Percentiles rank a stretch among this genome's conserved stretches.
phyloP scores from a whole-genome alignment of 306 rosid species.

The Dicorynia guianensis region DNA sequence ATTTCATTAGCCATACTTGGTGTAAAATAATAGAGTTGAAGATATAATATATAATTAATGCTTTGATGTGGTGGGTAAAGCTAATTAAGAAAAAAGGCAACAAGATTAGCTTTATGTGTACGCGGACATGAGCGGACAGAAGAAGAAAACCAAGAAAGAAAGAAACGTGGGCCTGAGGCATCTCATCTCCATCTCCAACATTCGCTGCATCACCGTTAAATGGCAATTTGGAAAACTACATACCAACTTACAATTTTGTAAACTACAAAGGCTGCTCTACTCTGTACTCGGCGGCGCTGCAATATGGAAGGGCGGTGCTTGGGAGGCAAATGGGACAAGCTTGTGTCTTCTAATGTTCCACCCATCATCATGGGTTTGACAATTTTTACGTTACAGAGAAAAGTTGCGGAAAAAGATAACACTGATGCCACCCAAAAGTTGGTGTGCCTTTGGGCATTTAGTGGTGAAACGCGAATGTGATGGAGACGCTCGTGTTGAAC shows the following conservation, averaged over 20 bases:
- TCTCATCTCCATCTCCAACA: slow-evolving; percentile 12
- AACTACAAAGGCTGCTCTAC: background rate
- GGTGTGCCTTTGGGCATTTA: background rate
- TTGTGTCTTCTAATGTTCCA: background rate
- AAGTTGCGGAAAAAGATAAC: background rate
- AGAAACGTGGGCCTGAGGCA: slow-evolving; percentile 39
- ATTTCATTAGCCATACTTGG: no score
- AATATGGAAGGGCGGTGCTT: slow-evolving; percentile 42
- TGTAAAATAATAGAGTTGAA: no score
- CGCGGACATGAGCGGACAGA: slow-evolving; percentile 51
- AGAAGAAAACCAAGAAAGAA: slow-evolving; percentile 33
- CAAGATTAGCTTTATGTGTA: slow-evolving; percentile 45
- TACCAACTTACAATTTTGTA: background rate
- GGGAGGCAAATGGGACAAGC: background rate
- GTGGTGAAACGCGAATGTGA: background rate
- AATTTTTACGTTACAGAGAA: background rate
- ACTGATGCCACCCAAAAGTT: slow-evolving; percentile 8
- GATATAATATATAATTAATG: background rate
- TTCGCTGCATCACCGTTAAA: slow-evolving; percentile 14
- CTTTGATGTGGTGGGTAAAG: slow-evolving; percentile 13
- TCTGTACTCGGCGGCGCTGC: background rate
- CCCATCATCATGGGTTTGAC: background rate
- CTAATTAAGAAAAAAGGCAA: slow-evolving; percentile 5
- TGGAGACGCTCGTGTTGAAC: background rate
- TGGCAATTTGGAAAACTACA: slow-evolving; percentile 39